Evolutionary conservation across 805 yeast genomes (phyloP), one percentile per base, ranked within the genome.

Genomic region (Zygoascus flipseniorum): DNA sequence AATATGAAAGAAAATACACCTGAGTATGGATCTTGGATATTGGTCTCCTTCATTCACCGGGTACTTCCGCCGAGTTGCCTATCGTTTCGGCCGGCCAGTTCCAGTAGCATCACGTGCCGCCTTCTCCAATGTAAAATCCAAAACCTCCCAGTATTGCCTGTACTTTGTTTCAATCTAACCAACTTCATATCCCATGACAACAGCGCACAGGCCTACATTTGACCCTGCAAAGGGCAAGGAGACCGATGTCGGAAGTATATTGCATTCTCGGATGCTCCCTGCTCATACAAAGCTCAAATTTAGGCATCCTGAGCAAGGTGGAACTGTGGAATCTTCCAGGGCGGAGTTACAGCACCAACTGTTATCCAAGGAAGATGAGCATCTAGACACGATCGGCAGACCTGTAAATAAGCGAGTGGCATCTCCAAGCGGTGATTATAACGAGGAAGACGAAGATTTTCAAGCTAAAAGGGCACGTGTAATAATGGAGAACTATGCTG

Each of bases 191-290:
- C 6, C 28, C 19, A 82, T 83, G 88, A 80, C 87, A 0, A 79
- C 86, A 2, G 85, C 86, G 9, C 86, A 81, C 61, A 75, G 85
- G 63, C 86, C 87, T 0, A 83, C 86, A 6, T 74, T 83, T 57
- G 87, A 82, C 57, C 78, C 78, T 48, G 85, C 85, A 18, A 74
- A 80, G 60, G 82, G 83, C 51, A 80, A 78, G 50, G 70, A 74
- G 48, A 70, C 70, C 52, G 60, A 66, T 54, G 65, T 71, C 8
- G 66, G 68, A 4, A 60, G 76, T 2, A 80, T 77, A 9, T 69
- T 71, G 26, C 86, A 82, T 60, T 72, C 81, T 10, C 69, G 84
- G 48, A 68, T 75, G 46, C 68, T 78, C 10, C 82, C 85, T 0
- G 80, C 80, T 1, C 84, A 83, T 54, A 72, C 71, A 35, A 72